Base-by-base conservation (phyloP, 2,329 filamentous ascomycete genomes). In the Epichloe sp. region DNA sequence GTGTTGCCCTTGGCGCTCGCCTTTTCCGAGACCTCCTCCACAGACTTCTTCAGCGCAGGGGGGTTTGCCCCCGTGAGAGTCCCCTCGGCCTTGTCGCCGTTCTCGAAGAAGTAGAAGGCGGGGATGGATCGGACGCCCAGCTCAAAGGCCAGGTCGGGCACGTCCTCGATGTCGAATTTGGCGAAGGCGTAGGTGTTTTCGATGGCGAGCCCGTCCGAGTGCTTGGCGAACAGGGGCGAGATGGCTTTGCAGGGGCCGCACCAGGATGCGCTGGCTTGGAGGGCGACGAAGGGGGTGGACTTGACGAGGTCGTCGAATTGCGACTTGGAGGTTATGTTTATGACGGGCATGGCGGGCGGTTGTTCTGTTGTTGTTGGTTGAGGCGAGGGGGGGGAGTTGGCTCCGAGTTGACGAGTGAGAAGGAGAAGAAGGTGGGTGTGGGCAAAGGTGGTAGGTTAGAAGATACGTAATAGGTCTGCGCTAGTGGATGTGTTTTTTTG, bases 191-290 rank as follows among this genome's bases (percentile, higher is more conserved):
- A 70, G 43, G 67, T 63, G 48, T 71, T 68, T 17, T 69, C 67
- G 23, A 67, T 55, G 51, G 62, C 56, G 56, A 60, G 57, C 36
- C 58, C 57, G 46, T 62, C 62, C 44, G 77, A 72, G 49, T 79
- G 70, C 60, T 72, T 67, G 53, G 59, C 60, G 70, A 74, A 81
- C 53, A 75, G 58, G 54, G 78, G 78, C 21, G 76, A 74, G 60
- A 82, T 80, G 58, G 68, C 67, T 65, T 77, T 78, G 75, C 79
- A 82, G 31, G 78, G 79, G 40, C 71, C 72, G 65, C 78, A 82
- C 79, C 79, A 82, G 59, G 73, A 68, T 53, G 78, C 78, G 65
- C 70, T 75, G 66, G 80, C 79, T 62, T 82, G 77, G 56, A 77
- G 65, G 54, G 73, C 70, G 55, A 80, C 75, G 65, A 73, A 76